phyloP scores from a whole-genome alignment of 139 green algal species.

The Chlorella vulgaris region DNA sequence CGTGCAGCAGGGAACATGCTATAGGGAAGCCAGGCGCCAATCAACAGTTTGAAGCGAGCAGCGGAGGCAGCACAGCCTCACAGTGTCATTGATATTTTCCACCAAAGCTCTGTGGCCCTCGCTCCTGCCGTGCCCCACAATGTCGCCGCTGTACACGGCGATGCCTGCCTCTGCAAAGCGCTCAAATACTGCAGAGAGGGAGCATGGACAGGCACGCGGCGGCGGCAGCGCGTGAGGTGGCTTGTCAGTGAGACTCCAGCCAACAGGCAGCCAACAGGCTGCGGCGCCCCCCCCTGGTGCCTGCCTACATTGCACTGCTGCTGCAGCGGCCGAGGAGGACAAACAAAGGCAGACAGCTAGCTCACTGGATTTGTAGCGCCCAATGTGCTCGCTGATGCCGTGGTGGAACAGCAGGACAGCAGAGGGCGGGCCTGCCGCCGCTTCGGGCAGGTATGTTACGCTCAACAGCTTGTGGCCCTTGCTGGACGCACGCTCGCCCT shows the following conservation, averaged over 20 bases:
- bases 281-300: not conserved
- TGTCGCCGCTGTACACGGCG: conserved; percentile 51
- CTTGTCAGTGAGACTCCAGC: not conserved
- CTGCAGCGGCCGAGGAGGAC: too few species aligned
- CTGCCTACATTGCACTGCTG: not conserved
- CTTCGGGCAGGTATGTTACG: not conserved
- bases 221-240: not conserved
- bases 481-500: not conserved
- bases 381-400: conserved; percentile 62
- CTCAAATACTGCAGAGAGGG: conserved; percentile 33
- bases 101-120: conserved; percentile 32
- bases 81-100: not conserved
- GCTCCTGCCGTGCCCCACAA: conserved; percentile 48
- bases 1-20: too few species aligned
- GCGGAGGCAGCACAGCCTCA: not conserved
- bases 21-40: not conserved
- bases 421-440: not conserved
- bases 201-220: not conserved
- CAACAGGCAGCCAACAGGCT: not conserved
- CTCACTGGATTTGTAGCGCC: conserved; percentile 55
- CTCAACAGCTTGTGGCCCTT: conserved; percentile 28
- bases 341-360: too few species aligned
- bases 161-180: conserved; percentile 48
- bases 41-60: not conserved
- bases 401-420: conserved; percentile 63